Evolutionary conservation across 345 rosid species (phyloP).

Genomic region (Microcos paniculata): DNA sequence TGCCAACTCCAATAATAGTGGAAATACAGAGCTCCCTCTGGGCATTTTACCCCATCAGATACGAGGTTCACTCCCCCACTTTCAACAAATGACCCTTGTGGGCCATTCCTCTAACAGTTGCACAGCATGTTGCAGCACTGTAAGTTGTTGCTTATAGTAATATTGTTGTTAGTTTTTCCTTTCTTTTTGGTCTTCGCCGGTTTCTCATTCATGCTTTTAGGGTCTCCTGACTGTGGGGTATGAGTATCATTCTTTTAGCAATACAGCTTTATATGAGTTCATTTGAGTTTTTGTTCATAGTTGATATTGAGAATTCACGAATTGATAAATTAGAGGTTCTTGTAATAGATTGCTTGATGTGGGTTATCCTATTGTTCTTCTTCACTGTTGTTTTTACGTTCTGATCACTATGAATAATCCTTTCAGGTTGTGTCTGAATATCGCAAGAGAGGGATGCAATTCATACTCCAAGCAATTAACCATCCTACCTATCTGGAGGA

Average conservation of each 20-base stretch:
- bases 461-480: constrained; percentile 81
- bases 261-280: background rate
- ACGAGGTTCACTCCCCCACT: constrained; percentile 77
- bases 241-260: background rate
- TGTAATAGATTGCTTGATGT: too few species aligned
- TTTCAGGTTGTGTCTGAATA: constrained; percentile 79
- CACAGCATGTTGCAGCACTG: constrained; percentile 84
- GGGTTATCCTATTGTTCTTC: too few species aligned
- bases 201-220: background rate
- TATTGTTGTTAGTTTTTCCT: background rate
- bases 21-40: constrained; percentile 59
- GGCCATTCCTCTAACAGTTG: constrained; percentile 88
- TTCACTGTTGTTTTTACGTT: background rate
- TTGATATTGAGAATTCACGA: background rate
- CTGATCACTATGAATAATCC: background rate
- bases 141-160: constrained; percentile 33
- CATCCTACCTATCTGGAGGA: constrained; percentile 95
- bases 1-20: constrained; percentile 41
- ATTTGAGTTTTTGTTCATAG: background rate
- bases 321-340: too few species aligned
- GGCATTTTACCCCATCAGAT: constrained; percentile 97
- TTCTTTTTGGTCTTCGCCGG: background rate
- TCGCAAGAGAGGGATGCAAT: constrained; percentile 59
- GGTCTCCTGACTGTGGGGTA: background rate
- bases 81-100: constrained; percentile 75